Conservation (phyloP, 192 early-diverging fungal genomes). For the Coemansia javaensis region DNA sequence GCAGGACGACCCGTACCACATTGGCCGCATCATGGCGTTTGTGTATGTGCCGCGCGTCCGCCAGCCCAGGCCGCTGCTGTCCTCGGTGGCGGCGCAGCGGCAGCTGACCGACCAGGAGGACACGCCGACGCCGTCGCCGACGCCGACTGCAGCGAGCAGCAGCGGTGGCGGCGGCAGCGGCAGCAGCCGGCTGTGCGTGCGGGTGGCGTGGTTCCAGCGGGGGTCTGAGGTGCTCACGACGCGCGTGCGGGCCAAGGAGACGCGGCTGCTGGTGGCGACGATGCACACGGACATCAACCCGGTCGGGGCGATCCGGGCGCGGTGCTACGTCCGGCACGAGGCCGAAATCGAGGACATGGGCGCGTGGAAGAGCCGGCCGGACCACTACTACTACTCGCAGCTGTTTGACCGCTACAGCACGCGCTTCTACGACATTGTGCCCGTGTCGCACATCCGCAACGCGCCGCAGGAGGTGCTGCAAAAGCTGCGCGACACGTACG, state of each 20-base stretch:
- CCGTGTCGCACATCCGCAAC: conserved; percentile 71
- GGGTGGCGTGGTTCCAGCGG: conserved; percentile 71
- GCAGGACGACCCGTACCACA: conserved; percentile 69
- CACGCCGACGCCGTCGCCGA: conserved; percentile 18
- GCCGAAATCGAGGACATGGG: conserved; percentile 30
- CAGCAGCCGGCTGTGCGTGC: conserved; percentile 31
- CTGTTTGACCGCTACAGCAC: conserved; percentile 88
- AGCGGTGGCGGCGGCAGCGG: no score
- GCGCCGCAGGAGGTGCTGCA: conserved; percentile 68
- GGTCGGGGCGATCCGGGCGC: conserved; percentile 72
- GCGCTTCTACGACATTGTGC: conserved; percentile 82
- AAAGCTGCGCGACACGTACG: conserved; percentile 63
- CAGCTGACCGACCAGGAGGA: conserved; percentile 4
- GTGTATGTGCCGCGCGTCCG: conserved; percentile 46
- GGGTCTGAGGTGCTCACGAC: conserved; percentile 68
- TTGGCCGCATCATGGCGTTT: conserved; percentile 80
- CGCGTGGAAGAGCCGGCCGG: conserved; percentile 47
- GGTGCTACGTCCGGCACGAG: conserved; percentile 67
- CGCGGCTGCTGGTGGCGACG: conserved; percentile 71
- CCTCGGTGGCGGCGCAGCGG: conserved; percentile 5
- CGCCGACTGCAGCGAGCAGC: no score
- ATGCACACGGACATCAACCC: conserved; percentile 89
- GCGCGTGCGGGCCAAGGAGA: conserved; percentile 58
- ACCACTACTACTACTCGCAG: conserved; percentile 83
- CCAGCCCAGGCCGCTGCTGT: conserved; percentile 41